These are phyloP conservation scores for Meredithiella fracta DNA, from an alignment of 2,329 filamentous ascomycete genomes.

Conservation along the genomic window DNA sequence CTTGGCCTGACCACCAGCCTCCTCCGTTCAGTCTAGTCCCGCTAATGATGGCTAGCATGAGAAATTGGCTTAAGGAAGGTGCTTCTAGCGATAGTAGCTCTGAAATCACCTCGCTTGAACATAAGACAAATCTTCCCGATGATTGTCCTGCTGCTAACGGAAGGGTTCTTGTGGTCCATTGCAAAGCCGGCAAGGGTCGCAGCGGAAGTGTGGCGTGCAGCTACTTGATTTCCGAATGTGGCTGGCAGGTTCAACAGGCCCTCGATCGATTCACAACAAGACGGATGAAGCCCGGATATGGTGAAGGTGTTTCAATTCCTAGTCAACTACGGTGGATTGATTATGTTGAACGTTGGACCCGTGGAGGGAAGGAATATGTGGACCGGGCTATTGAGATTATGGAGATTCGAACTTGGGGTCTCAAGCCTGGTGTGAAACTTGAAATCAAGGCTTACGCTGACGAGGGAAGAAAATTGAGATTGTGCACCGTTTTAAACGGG, in stretches of 20 bases:
- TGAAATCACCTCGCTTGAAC: not conserved
- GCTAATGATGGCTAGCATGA: conserved; percentile 80
- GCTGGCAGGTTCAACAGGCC: conserved; percentile 37
- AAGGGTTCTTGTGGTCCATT: conserved; percentile 73
- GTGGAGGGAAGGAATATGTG: conserved; percentile 58
- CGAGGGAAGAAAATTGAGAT: conserved; percentile 76
- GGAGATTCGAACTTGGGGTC: conserved; percentile 79
- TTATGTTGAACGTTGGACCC: conserved; percentile 78
- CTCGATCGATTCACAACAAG: conserved; percentile 52
- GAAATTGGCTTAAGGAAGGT: conserved; percentile 56
- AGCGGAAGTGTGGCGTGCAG: conserved; percentile 78
- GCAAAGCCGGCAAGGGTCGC: conserved; percentile 90
- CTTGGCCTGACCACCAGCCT: conserved; percentile 93
- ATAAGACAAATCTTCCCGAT: conserved; percentile 8
- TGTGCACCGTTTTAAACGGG: conserved; percentile 62
- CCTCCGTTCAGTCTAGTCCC: conserved; percentile 83
- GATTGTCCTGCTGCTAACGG: conserved; percentile 11
- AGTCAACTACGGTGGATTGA: conserved; percentile 76
- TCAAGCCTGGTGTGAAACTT: conserved; percentile 76
- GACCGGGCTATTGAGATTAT: conserved; percentile 71
- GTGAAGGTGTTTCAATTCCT: conserved; percentile 78
- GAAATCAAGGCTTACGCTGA: conserved; percentile 71
- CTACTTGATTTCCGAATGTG: conserved; percentile 78
- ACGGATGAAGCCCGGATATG: conserved; percentile 79
- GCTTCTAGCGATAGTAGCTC: not conserved